Percentiles rank a stretch among this genome's conserved stretches.
Conservation (phyloP, 257 asterid species). For the Ligustrum vulgare region DNA sequence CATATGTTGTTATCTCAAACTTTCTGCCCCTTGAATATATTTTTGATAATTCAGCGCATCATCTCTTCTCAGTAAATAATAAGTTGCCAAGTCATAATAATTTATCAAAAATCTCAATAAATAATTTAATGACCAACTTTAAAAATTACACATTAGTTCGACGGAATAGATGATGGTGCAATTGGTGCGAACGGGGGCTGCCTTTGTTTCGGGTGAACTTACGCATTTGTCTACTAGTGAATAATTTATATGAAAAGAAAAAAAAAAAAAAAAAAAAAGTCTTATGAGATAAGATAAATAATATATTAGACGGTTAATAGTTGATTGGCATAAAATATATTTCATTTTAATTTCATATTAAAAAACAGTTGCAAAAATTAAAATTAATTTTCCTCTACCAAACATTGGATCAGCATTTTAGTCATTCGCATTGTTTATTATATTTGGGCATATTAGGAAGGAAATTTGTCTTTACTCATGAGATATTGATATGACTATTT, state of each 20-base stretch:
- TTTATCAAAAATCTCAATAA: too few relatives aligned
- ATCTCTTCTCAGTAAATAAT: too few relatives aligned
- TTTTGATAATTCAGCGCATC: too few relatives aligned
- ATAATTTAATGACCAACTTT: too few relatives aligned
- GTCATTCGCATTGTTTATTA: constrained; percentile 17
- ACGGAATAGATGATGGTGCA: too few relatives aligned
- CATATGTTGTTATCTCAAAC: too few relatives aligned
- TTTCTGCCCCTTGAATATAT: too few relatives aligned
- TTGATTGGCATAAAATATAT: neutral
- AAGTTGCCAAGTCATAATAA: too few relatives aligned
- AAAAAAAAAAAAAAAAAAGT: too few relatives aligned
- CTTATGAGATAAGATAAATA: neutral
- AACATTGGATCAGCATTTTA: constrained; percentile 24
- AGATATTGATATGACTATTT: constrained; percentile 29
- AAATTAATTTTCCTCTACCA: constrained; percentile 13
- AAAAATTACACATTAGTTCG: too few relatives aligned
- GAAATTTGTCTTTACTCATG: constrained; percentile 13
- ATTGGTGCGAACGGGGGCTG: too few relatives aligned
- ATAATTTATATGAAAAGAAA: neutral
- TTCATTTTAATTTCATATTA: neutral
- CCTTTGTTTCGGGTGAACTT: neutral
- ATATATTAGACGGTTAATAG: neutral
- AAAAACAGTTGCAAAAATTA: neutral
- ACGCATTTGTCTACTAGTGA: neutral
- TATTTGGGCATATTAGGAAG: constrained; percentile 14